Evolutionary conservation across 352 stramenopile species (phyloP), one percentile per base, ranked within the genome.

Genomic region (Phytophthora constricta): DNA sequence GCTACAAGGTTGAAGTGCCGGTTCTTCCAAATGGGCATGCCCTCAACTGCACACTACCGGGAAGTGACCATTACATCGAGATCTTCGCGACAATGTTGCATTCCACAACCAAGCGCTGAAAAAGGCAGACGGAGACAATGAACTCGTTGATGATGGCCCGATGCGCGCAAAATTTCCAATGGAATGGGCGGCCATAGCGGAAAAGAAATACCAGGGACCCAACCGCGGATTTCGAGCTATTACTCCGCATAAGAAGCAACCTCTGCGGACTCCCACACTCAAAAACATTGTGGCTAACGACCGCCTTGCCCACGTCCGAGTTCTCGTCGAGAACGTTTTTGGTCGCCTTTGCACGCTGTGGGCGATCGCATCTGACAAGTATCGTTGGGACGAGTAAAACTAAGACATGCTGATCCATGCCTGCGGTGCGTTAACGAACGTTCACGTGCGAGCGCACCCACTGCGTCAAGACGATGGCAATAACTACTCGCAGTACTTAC

Each of bases 321-420:
- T 76, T 25, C 22, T 76, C 0, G 56, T 76, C 3, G 45, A 76
- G 42, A 72, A 72, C 52, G 61, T 65, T 23, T 69, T 72, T 20
- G 59, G 51, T 0, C 48, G 34, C 1, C 17, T 64, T 0, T 73
- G 70, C 19, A 54, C 42, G 9, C 43, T 74, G 20, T 71, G 61
- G 64, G 25, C 55, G n/a, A 28, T 67, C 14, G 61, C 52, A 19
- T 45, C 65, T 14, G 54, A 65, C 14, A 74, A 62, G 5, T 68
- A 62, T 23, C 55, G 45, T 4, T 72, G 59, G 56, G 57, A 54
- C 5, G 62, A 70, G 33, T 28, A 45, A 14, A 54, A 49, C 13
- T 72, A 66, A 28, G 65, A 77, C 42, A 22, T 62, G 16, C 49
- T 62, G 11, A 57, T 67, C 9, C 55, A 62, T 14, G 13, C 34